phyloP scores from a whole-genome alignment of 1,284 basidiomycete species.

The Coniophora puteana region DNA sequence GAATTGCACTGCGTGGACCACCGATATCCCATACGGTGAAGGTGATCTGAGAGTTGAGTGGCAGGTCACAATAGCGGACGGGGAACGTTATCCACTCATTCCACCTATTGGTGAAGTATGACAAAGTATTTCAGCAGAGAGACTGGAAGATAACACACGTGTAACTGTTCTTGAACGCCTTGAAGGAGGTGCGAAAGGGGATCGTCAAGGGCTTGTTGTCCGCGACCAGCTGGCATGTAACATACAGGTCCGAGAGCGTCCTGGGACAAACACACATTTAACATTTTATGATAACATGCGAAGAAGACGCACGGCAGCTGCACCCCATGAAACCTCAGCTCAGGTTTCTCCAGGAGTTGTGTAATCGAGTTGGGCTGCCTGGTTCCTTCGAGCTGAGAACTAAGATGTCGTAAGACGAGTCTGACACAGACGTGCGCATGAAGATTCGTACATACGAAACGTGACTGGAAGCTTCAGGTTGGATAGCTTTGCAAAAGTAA shows the following conservation, averaged over 20 bases:
- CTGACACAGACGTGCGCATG: constrained; percentile 9
- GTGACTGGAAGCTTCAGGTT: constrained; percentile 86
- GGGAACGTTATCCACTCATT: constrained; percentile 93
- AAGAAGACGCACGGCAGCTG: constrained; percentile 63
- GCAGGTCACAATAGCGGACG: constrained; percentile 88
- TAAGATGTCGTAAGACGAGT: constrained; percentile 26
- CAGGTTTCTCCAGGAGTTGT: constrained; percentile 74
- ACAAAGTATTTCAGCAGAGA: constrained; percentile 1
- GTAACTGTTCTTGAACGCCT: constrained; percentile 83
- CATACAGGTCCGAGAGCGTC: constrained; percentile 85
- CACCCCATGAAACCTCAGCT: constrained; percentile 74
- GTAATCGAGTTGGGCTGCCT: constrained; percentile 69
- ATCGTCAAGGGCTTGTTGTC: constrained; percentile 93
- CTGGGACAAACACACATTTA: constrained; percentile 35
- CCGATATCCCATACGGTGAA: constrained; percentile 96
- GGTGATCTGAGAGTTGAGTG: constrained; percentile 82
- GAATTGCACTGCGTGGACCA: constrained; percentile 67
- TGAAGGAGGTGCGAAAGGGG: constrained; percentile 89
- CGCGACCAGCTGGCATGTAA: constrained; percentile 87
- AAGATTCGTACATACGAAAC: constrained; percentile 71
- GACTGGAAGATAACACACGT: constrained; percentile 43
- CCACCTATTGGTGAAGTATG: constrained; percentile 60
- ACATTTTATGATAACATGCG: constrained; percentile 11
- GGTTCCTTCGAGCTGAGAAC: constrained; percentile 82
- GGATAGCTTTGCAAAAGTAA: constrained; percentile 85